Conservation (phyloP, 306 rosid genomes). For the Delonix regia region DNA sequence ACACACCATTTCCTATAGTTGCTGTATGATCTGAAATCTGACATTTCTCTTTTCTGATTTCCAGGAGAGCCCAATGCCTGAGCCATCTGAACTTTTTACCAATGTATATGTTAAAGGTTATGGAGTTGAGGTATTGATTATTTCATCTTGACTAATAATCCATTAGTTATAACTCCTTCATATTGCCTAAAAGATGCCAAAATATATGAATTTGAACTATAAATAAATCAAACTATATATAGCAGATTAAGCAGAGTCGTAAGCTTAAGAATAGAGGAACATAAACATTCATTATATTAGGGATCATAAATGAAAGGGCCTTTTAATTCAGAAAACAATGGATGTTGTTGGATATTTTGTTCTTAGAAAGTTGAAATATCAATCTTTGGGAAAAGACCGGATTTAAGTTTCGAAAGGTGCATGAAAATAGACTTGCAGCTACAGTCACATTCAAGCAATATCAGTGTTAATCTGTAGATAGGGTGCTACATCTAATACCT, state of each 20-base stretch:
- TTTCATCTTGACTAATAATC: not conserved
- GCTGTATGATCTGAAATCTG: not conserved
- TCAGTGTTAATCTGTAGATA: conserved; percentile 1
- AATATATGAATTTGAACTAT: not conserved
- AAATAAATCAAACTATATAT: not conserved
- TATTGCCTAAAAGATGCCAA: not conserved
- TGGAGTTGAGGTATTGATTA: conserved; percentile 64
- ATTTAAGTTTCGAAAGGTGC: not conserved
- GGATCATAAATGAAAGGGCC: not conserved
- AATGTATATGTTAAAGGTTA: conserved; percentile 67
- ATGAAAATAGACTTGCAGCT: not conserved
- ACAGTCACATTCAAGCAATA: conserved; percentile 4
- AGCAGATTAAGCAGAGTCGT: not conserved
- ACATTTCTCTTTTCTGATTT: conserved; percentile 40
- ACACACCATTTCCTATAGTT: not conserved
- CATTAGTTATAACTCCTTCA: not conserved
- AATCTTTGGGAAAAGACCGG: not conserved
- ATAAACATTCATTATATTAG: not conserved
- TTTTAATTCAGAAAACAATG: not conserved
- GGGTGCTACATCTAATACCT: conserved; percentile 5
- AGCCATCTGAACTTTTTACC: conserved; percentile 61
- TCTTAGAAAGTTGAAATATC: conserved; percentile 5
- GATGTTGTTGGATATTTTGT: not conserved
- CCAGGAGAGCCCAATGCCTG: conserved; percentile 84
- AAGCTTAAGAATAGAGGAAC: conserved; percentile 3